Percentiles rank a stretch among this genome's conserved stretches.
phyloP scores from a whole-genome alignment of 768 basidiomycete species.

The Psilocybe sp. region DNA sequence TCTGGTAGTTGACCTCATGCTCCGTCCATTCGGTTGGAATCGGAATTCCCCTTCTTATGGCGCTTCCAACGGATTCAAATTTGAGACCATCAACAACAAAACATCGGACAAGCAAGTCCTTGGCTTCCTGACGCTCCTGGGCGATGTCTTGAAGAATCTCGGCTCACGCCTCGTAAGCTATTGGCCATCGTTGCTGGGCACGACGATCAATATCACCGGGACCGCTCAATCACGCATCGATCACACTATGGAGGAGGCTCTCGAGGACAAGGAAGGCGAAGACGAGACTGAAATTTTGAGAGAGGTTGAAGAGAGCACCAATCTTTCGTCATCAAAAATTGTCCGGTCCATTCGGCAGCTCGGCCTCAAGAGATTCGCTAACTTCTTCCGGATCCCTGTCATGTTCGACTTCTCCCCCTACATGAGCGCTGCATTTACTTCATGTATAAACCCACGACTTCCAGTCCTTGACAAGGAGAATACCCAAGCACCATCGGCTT shows the following conservation, averaged over 20 bases:
- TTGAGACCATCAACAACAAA: slow-evolving; percentile 7
- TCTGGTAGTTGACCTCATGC: slow-evolving; percentile 84
- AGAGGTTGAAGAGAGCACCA: slow-evolving; percentile 23
- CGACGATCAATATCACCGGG: slow-evolving; percentile 62
- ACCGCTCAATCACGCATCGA: slow-evolving; percentile 62
- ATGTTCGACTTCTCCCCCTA: slow-evolving; percentile 75
- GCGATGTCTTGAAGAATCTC: slow-evolving; percentile 79
- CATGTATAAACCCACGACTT: slow-evolving; percentile 83
- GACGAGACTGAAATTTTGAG: slow-evolving; percentile 35
- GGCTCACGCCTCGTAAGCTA: slow-evolving; percentile 65
- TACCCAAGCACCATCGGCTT: slow-evolving; percentile 85
- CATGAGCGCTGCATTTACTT: slow-evolving; percentile 60
- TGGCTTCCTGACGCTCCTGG: slow-evolving; percentile 83
- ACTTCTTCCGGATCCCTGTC: slow-evolving; percentile 80
- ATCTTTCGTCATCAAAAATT: slow-evolving; percentile 33
- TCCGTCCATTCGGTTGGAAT: slow-evolving; percentile 59
- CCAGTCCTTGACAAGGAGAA: slow-evolving; percentile 76
- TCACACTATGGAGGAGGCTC: slow-evolving; percentile 21
- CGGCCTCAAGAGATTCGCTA: slow-evolving; percentile 81
- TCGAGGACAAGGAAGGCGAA: slow-evolving; percentile 33
- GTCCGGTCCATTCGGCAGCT: slow-evolving; percentile 72
- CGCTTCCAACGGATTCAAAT: slow-evolving; percentile 8
- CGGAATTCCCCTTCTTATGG: slow-evolving; percentile 21
- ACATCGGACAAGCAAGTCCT: slow-evolving; percentile 64
- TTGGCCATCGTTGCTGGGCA: slow-evolving; percentile 76